Conservation (phyloP, 306 rosid species). For the Malus fusca region DNA sequence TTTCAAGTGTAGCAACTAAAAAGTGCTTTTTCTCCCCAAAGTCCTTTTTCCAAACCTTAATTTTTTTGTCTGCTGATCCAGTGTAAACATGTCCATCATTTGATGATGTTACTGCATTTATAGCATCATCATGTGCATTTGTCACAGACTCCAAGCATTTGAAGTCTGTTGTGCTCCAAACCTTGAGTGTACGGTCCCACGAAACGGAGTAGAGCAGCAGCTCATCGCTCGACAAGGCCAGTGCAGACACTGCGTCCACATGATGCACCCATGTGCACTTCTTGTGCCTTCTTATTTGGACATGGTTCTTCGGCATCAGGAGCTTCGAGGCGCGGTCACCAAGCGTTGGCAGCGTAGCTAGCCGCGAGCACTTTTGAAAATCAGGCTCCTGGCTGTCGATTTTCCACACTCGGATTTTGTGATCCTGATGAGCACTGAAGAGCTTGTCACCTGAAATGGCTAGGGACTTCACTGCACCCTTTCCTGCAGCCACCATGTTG, state of each 20-base stretch:
- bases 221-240: slow-evolving; percentile 64
- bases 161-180: slow-evolving; percentile 73
- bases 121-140: slow-evolving; percentile 80
- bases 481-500: slow-evolving; percentile 43
- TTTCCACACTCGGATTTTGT: slow-evolving; percentile 84
- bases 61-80: slow-evolving; percentile 77
- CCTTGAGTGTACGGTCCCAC: slow-evolving; percentile 82
- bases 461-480: slow-evolving; percentile 73
- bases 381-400: slow-evolving; percentile 17
- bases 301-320: slow-evolving; percentile 60
- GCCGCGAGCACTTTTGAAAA: slow-evolving; percentile 40
- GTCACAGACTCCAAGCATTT: slow-evolving; percentile 67
- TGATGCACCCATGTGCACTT: slow-evolving; percentile 88
- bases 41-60: slow-evolving; percentile 62
- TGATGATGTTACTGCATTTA: slow-evolving; percentile 61
- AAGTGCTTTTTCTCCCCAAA: slow-evolving; percentile 40
- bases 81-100: slow-evolving; percentile 66
- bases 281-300: slow-evolving; percentile 72
- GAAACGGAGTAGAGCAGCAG: slow-evolving; percentile 68
- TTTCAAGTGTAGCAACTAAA: slow-evolving; percentile 49
- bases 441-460: slow-evolving; percentile 53
- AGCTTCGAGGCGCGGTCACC: slow-evolving; percentile 53
- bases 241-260: slow-evolving; percentile 76
- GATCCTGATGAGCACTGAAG: slow-evolving; percentile 85
- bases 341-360: slow-evolving; percentile 79